A percentile compares a stretch with the other conserved stretches of the same genome.
Conservation (phyloP, 345 rosid genomes). For the Conringia planisiliqua region DNA sequence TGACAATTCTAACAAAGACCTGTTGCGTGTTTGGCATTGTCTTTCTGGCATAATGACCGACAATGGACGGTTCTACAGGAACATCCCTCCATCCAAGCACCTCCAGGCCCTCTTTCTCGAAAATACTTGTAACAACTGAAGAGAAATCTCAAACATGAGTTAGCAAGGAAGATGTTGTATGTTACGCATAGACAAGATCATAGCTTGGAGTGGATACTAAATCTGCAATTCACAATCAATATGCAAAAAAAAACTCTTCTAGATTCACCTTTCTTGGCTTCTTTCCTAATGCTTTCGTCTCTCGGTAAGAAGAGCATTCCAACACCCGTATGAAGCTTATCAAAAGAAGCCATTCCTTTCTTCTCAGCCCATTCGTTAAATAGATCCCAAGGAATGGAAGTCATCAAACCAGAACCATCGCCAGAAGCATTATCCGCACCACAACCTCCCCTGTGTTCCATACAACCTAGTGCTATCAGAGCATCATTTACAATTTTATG, state of each 20-base stretch:
- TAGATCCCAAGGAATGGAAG: conserved; percentile 95
- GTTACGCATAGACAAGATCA: neutral
- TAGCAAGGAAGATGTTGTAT: neutral
- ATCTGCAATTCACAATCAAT: conserved; percentile 4
- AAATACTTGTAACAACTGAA: conserved; percentile 68
- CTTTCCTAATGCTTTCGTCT: conserved; percentile 52
- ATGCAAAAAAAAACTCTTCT: conserved; percentile 7
- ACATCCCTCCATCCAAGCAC: conserved; percentile 99
- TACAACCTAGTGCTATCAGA: conserved; percentile 87
- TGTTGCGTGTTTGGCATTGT: conserved; percentile 92
- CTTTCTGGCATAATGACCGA: conserved; percentile 89
- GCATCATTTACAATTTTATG: conserved; percentile 75
- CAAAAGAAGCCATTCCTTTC: conserved; percentile 73
- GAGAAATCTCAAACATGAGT: conserved; percentile 22
- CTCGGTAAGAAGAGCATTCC: conserved; percentile 90
- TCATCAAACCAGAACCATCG: conserved; percentile 96
- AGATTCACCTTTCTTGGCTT: conserved; percentile 77
- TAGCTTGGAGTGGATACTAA: neutral
- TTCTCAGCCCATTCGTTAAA: conserved; percentile 72
- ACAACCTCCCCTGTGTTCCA: conserved; percentile 99
- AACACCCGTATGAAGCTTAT: conserved; percentile 82
- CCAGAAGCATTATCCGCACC: conserved; percentile 98
- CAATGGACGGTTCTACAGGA: conserved; percentile 78
- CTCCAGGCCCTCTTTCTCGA: conserved; percentile 94
- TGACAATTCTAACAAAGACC: conserved; percentile 88